Base-by-base conservation (phyloP, 495 filamentous ascomycete genomes). In the Penicillium silybi region DNA sequence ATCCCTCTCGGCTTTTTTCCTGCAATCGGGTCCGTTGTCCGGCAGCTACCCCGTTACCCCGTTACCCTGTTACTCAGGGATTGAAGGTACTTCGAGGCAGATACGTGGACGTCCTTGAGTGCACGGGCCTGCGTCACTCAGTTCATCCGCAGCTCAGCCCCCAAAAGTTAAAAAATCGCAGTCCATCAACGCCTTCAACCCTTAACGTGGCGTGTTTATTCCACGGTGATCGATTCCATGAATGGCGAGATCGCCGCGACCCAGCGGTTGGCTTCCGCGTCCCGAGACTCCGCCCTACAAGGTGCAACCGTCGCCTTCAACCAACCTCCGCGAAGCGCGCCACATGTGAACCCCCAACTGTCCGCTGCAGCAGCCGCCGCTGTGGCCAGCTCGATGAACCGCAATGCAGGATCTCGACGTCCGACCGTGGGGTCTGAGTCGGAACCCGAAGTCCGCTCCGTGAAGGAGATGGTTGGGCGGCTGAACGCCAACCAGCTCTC, bases 391-490 rank as follows among this genome's bases (percentile, higher is more conserved):
- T 52, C 51, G 6, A 45, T 50, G 45, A 57, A 59, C 45, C 58
- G 51, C 16, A 47, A 59, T 57, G 53, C 61, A 29, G 52, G 51
- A 16, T 18, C 41, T 4, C 52, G 45, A 45, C 54, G 40, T 45
- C 54, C 46, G 23, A 43, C 54, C 20, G 41, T 48, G 41, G 56
- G 53, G 40, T 65, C 64, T 11, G 59, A 64, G n/a, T 40, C 55
- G n/a, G 62, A 50, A 8, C 73, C 69, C 6, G 69, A 70, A 54
- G 58, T 62, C 17, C 72, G 70, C 38, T 71, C 72, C 3, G 71
- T 76, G 29, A 72, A 54, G 58, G 72, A 74, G 47, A 75, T 72
- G 50, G 73, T 76, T 29, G 68, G 66, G 37, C 57, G 50, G 43
- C 69, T 69, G 41, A 61, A 39, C 15, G 48, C 68, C n/a, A 62